Base-by-base conservation (phyloP, 129 eudicot species). In the Centella asiatica region DNA sequence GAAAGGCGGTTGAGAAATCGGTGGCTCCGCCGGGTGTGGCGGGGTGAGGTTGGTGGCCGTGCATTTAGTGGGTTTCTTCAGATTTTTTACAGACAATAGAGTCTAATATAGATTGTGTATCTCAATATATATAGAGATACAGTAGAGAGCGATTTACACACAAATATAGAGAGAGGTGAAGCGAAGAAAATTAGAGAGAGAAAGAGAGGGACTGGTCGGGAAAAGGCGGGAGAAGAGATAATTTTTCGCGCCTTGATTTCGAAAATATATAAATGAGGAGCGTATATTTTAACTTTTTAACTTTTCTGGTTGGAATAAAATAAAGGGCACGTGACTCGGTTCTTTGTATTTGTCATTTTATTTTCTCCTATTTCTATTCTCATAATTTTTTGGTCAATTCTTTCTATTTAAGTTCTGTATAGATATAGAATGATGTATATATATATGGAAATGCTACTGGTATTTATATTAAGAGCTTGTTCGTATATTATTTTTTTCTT, bases 21-120 rank as follows among this genome's bases (percentile, higher is more conserved):
- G 81, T 44, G 74, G 78, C 72, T 32, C 59, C 50, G 73, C 70
- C 64, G 27, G 85, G 69, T 31, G 81, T 75, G 66, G 73, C 78
- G 29, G 95, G 93, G 56, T 84, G 86, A 19, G 94, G 86, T 12
- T 42, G 95, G 72, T 70, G 83, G 64, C 76, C 60, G 74, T 77
- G 84, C 86, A 83, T 87, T 15, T 54, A 27, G 28, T 3, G 17
- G 60, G 28, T 27, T 53, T n/a, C 10, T 52, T 52, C 26, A 10
- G 13, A 24, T 25, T 52, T 23, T 42, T 24, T 25, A 52, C 32
- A 20, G 32, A 52, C 58, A 52, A 27, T 48, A 52, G 4, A 52
- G 26, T 11, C 14, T 6, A n/a, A 42, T 0, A 12, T 42, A 4
- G 3, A 12, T 17, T 14, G 15, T 42, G 18, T 42, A 12, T 15